These are phyloP conservation scores for Rhododendron simsii DNA, from an alignment of 148 eudicot genomes.

Conservation along the genomic window DNA sequence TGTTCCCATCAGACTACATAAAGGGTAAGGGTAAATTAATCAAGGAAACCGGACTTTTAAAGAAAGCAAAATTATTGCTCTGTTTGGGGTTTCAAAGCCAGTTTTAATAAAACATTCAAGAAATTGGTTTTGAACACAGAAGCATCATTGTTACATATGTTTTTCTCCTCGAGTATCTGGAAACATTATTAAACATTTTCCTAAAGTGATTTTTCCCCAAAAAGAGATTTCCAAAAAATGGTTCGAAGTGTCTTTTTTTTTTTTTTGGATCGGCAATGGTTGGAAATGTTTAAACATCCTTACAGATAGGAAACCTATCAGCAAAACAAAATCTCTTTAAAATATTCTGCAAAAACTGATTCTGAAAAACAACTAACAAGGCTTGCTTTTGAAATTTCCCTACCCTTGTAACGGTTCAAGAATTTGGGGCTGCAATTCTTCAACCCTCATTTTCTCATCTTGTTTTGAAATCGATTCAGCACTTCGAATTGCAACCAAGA, in stretches of 20 bases:
- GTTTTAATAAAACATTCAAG: not conserved
- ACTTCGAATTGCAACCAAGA: constrained; percentile 83
- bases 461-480: constrained; percentile 81
- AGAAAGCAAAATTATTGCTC: not conserved
- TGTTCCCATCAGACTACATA: constrained; percentile 58
- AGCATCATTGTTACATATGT: not conserved
- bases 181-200: not conserved
- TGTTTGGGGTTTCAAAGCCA: not conserved
- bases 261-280: no score
- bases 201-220: not conserved
- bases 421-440: constrained; percentile 85
- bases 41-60: not conserved
- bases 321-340: not conserved
- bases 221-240: not conserved
- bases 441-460: constrained; percentile 76
- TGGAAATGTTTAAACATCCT: not conserved
- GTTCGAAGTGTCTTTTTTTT: no score
- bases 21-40: not conserved
- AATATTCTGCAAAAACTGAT: not conserved
- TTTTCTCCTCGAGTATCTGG: not conserved
- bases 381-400: constrained; percentile 10
- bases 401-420: constrained; percentile 91
- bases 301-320: not conserved
- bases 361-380: not conserved
- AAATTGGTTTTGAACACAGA: not conserved